A percentile compares a stretch with the other conserved stretches of the same genome.
Evolutionary conservation across 1,284 basidiomycete species (phyloP).

Genomic region (Marasmius oreades): DNA sequence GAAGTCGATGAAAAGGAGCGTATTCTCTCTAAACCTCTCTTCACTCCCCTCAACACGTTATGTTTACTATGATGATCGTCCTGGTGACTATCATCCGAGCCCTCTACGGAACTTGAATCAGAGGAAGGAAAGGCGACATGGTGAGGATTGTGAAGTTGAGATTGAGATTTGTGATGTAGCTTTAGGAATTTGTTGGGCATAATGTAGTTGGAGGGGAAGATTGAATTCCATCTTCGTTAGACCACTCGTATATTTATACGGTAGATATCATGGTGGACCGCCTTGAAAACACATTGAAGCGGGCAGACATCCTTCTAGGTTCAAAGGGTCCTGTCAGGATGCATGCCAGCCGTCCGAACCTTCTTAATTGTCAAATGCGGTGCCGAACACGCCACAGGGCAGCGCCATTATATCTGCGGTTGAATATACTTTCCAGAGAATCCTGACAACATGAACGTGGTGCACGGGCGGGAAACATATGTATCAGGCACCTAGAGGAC

Average conservation of each 20-base stretch:
- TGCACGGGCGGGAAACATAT: too few relatives aligned
- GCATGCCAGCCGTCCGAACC: background rate
- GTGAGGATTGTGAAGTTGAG: background rate
- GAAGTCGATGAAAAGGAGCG: background rate
- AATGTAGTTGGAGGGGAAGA: background rate
- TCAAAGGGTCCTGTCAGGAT: background rate
- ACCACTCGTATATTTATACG: background rate
- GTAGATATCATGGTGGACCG: background rate
- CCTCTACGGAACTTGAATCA: background rate
- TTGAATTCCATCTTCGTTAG: too few relatives aligned
- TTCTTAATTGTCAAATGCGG: background rate
- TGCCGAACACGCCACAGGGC: background rate
- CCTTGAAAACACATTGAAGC: background rate
- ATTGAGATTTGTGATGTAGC: background rate
- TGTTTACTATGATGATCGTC: background rate
- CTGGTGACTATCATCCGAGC: background rate
- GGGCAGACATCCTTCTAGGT: constrained; percentile 1
- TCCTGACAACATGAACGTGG: too few relatives aligned
- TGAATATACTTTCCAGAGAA: too few relatives aligned
- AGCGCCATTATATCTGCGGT: too few relatives aligned
- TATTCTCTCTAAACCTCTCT: background rate
- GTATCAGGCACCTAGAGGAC: too few relatives aligned
- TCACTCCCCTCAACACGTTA: background rate
- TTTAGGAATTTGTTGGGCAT: constrained; percentile 1
- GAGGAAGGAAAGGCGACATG: constrained; percentile 1